Conservation (phyloP, 2,329 filamentous ascomycete species). For the Penicillium sp. region DNA sequence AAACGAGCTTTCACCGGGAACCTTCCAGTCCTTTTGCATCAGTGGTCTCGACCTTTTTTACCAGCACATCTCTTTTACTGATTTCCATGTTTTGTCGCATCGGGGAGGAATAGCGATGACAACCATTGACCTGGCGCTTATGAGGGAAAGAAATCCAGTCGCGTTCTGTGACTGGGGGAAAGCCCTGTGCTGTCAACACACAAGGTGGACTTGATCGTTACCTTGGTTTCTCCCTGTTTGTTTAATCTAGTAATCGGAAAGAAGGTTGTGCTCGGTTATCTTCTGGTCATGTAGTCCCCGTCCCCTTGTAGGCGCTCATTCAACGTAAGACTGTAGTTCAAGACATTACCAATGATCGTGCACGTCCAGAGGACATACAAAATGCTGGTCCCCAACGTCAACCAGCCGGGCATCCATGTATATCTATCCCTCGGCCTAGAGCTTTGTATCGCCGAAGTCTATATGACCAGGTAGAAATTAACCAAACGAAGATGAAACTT, state of each 20-base stretch:
- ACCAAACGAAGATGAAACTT: too few species aligned
- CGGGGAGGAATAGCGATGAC: conserved; percentile 44
- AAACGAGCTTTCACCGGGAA: conserved; percentile 34
- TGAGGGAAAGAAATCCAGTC: conserved; percentile 98
- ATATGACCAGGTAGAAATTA: not conserved
- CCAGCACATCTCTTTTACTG: conserved; percentile 30
- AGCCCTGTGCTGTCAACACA: conserved; percentile 85
- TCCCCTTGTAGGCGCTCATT: not conserved
- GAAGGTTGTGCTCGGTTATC: conserved; percentile 39
- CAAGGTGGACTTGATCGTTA: conserved; percentile 88
- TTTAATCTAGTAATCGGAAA: conserved; percentile 41
- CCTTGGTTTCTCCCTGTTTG: conserved; percentile 57
- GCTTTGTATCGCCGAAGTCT: not conserved
- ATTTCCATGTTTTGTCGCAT: conserved; percentile 33
- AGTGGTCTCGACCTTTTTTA: conserved; percentile 20
- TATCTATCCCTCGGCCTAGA: not conserved
- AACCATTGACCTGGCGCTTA: conserved; percentile 75
- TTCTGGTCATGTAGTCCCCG: conserved; percentile 2
- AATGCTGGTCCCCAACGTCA: not conserved
- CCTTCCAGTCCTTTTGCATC: conserved; percentile 33
- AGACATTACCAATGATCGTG: not conserved
- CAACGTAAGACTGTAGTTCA: not conserved
- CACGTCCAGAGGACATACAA: not conserved
- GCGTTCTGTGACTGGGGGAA: conserved; percentile 72
- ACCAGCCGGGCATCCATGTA: not conserved